These are phyloP conservation scores for Plasmodium blacklocki DNA, from an alignment of 169 alveolate species.

Conservation along the genomic window DNA sequence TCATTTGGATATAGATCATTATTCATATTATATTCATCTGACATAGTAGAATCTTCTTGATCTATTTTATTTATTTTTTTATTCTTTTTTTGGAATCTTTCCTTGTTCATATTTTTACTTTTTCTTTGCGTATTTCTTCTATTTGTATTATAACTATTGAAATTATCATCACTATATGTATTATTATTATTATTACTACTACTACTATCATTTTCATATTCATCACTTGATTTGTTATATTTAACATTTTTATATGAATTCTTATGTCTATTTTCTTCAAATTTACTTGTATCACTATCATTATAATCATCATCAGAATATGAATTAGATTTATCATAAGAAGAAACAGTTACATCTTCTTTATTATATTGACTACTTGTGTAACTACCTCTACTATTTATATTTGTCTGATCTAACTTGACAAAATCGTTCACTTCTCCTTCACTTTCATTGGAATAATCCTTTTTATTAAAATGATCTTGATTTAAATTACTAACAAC, in stretches of 20 bases:
- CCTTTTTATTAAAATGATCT: slow-evolving; percentile 28
- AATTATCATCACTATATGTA: not conserved
- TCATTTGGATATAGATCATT: slow-evolving; percentile 7
- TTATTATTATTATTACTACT: not conserved
- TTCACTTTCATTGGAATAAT: slow-evolving; percentile 25
- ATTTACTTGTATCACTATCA: not conserved
- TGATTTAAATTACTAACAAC: slow-evolving; percentile 42
- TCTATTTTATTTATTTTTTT: slow-evolving; percentile 3
- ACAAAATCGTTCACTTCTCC: slow-evolving; percentile 16
- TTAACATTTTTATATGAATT: too few species aligned
- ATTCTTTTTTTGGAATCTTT: not conserved
- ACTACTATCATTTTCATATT: not conserved
- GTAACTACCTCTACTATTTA: not conserved
- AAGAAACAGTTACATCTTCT: too few species aligned
- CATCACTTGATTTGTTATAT: not conserved
- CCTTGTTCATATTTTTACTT: not conserved
- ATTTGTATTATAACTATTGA: too few species aligned
- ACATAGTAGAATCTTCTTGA: not conserved
- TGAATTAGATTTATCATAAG: too few species aligned
- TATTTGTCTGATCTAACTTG: not conserved
- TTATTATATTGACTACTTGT: too few species aligned
- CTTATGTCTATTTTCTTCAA: not conserved
- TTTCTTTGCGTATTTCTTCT: not conserved
- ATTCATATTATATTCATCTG: slow-evolving; percentile 16
- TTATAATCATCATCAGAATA: not conserved